Evolutionary conservation across 352 stramenopile genomes (phyloP), one percentile per base, ranked within the genome.

Genomic region (Phytophthora pluvialis): DNA sequence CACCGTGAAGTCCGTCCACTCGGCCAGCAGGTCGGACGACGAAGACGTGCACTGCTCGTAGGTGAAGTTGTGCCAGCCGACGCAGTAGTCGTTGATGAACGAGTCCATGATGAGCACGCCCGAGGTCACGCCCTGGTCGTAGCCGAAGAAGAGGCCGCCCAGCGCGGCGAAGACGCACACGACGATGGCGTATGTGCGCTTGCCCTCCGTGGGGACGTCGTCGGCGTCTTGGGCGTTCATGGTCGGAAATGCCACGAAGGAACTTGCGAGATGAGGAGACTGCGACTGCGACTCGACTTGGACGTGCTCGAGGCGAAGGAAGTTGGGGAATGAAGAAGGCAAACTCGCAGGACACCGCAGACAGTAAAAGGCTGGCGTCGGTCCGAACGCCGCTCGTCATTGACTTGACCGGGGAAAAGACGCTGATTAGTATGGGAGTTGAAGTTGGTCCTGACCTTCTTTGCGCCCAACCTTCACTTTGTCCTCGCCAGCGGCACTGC

Each of bases 41-140:
- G 51, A 56, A 11, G 15, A n/a, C 5, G 58, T 72, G 64, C 64
- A 72, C 15, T 72, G 16, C 9, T 67, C 40, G 50, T 68, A 64
- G 6, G 55, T 68, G 51, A 66, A 70, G 42, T 72, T 67, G 60
- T 76, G 63, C 58, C 55, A 72, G 42, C 60, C 68, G 46, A 76
- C 63, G 53, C 68, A 76, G 52, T 70, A 76, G 46, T 77, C 67
- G 52, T 78, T 55, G n/a, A 82, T 33, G 60, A 81, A 78, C 21
- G 73, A 81, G 46, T 78, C 70, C 66, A 78, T 81, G 56, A 77
- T 67, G 15, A 81, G 62, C 45, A 81, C 43, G 44, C 53, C 59
- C 10, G 60, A 75, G 13, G 70, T 77, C 28, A 81, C 66, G 39
- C 73, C 73, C 26, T 77, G 66, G 21, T 79, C 64, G 36, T 77